Base-by-base conservation (phyloP, 164 flowering plant species). In the Tetracentron sinense region DNA sequence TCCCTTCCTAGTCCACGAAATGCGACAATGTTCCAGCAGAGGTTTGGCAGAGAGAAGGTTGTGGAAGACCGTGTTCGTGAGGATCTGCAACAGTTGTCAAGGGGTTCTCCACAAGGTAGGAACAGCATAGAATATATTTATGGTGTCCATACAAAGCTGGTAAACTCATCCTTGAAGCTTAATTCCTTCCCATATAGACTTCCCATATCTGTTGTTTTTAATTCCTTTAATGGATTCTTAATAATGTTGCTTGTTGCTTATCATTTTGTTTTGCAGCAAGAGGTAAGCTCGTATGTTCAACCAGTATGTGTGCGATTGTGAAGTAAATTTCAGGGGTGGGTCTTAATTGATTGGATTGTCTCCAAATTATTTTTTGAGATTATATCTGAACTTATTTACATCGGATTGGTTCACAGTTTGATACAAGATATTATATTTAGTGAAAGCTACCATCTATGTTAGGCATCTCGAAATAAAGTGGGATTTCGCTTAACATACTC, bases 51-150 rank as follows among this genome's bases (percentile, higher is more conserved):
- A 74, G 97, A 92, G 68, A 89, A 76, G 79, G 67, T 67, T 63
- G 69, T 84, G 42, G 96, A 86, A 73, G 92, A 90, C 59, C 82
- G 80, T 74, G 63, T 82, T 58, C 97, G 83, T 57, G 88, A 87
- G 63, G 90, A 85, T 78, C 53, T 84, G 56, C 87, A 84, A 56
- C 84, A 82, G 61, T 38, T 83, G 56, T 74, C 96, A 22, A 84
- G 90, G 73, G 78, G 72, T 63, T 83, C 96, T 72, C 83, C 89
- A 73, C 97, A 85, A 88, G 99, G 99, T 95, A 95, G 86, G 97
- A 70, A 75, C 72, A 73, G 80, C 69, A 46, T 80, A 71, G 72
- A 77, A 65, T 72, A 65, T 75, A 52, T 77, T 77, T 83, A 56
- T 68, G 67, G 68, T 74, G 47, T 73, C 62, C 33, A 33, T 73